A percentile compares a stretch with the other conserved stretches of the same genome.
Evolutionary conservation across 73 alveolate species (phyloP).

Genomic region (Paraurostyla sp.): DNA sequence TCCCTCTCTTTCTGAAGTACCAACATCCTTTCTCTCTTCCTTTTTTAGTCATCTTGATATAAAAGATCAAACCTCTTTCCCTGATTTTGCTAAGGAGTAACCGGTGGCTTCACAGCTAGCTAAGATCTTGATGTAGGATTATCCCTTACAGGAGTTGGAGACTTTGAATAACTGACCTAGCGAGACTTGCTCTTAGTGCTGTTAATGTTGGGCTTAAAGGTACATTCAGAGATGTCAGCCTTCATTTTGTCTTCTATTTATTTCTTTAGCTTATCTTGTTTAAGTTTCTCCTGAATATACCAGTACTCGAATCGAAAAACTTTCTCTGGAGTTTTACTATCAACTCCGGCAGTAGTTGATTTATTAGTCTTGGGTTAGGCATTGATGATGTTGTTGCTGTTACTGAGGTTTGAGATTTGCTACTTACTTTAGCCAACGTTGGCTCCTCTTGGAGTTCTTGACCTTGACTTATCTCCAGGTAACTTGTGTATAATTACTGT

Average conservation of each 20-base stretch:
- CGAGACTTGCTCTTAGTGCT: not conserved
- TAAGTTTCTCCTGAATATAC: not conserved
- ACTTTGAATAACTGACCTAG: not conserved
- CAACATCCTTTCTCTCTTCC: not conserved
- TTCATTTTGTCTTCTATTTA: conserved; percentile 3
- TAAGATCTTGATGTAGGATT: not conserved
- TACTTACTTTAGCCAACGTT: too few species aligned
- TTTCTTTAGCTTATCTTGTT: conserved; percentile 28
- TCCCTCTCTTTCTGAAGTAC: conserved; percentile 15
- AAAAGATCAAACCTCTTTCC: conserved; percentile 12
- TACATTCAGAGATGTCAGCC: conserved; percentile 1
- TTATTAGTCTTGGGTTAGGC: too few species aligned
- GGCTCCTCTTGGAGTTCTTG: not conserved
- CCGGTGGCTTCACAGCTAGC: not conserved
- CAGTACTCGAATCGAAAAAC: conserved; percentile 24
- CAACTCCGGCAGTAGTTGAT: too few species aligned
- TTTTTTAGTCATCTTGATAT: conserved; percentile 2
- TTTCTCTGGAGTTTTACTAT: not conserved
- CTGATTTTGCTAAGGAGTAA: not conserved
- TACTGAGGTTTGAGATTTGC: not conserved
- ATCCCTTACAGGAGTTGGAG: not conserved
- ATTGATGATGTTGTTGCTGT: too few species aligned
- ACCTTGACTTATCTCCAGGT: not conserved
- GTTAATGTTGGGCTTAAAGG: conserved; percentile 44
- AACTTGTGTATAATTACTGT: not conserved